These are phyloP conservation scores for Ceratocystis colombiana DNA, from an alignment of 2,329 filamentous ascomycete species.

Conservation along the genomic window DNA sequence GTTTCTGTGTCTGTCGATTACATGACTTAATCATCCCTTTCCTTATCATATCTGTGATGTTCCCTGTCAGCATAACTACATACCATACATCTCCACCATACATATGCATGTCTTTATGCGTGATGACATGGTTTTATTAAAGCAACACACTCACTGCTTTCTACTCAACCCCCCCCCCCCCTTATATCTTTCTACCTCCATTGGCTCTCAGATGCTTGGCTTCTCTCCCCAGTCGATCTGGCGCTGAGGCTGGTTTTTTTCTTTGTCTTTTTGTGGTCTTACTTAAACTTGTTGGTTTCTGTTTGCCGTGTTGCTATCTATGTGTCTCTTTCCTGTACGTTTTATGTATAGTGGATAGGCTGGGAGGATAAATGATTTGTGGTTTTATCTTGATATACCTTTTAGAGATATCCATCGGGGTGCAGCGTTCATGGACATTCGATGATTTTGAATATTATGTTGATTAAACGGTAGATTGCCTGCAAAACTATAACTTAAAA, in stretches of 20 bases:
- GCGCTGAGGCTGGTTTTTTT: not conserved
- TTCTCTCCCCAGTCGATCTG: not conserved
- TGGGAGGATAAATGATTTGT: not conserved
- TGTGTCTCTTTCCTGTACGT: not conserved
- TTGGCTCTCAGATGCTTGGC: not conserved
- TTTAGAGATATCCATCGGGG: constrained; percentile 12
- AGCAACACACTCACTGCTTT: not conserved
- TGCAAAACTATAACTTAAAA: not conserved
- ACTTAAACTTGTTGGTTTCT: constrained; percentile 8
- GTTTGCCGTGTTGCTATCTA: not conserved
- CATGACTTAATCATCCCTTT: not conserved
- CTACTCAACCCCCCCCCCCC: not conserved
- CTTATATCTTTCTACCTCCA: not conserved
- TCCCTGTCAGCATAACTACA: not conserved
- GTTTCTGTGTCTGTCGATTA: not conserved
- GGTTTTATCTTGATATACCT: constrained; percentile 2
- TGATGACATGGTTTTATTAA: not conserved
- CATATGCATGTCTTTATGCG: not conserved
- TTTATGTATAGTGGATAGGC: not conserved
- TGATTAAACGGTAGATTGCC: not conserved
- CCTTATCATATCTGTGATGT: not conserved
- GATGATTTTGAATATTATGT: not conserved
- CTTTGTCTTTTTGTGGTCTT: not conserved
- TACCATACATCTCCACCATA: not conserved
- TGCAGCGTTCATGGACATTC: not conserved